A percentile compares a stretch with the other conserved stretches of the same genome.
These are phyloP conservation scores for Closterium sp. DNA, from an alignment of 139 green algal species.

Conservation along the genomic window DNA sequence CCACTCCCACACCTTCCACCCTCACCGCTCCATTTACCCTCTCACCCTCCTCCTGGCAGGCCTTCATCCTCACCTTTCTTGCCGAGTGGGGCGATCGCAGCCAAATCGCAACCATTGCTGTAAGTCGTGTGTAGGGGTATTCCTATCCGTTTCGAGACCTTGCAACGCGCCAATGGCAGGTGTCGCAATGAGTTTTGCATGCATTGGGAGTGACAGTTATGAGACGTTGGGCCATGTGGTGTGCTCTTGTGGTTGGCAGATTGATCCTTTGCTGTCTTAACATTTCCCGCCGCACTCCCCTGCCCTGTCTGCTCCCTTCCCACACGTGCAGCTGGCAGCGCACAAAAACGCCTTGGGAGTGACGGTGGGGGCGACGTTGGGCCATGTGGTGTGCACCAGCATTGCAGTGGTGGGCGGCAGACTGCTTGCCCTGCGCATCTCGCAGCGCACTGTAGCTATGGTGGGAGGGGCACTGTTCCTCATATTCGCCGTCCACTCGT, in stretches of 20 bases:
- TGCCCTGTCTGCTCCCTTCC: too few relatives aligned
- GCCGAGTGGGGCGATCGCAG: slow-evolving; percentile 98
- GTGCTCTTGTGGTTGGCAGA: slow-evolving; percentile 90
- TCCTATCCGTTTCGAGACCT: too few relatives aligned
- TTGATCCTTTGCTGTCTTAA: background rate
- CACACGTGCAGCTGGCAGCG: slow-evolving; percentile 62
- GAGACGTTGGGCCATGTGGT: slow-evolving; percentile 86
- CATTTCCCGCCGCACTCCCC: background rate
- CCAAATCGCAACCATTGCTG: slow-evolving; percentile 88
- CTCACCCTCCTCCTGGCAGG: slow-evolving; percentile 24
- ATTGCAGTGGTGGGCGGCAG: slow-evolving; percentile 89
- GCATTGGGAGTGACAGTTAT: slow-evolving; percentile 84
- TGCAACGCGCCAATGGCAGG: too few relatives aligned
- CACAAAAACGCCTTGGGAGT: slow-evolving; percentile 88
- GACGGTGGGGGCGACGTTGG: slow-evolving; percentile 86
- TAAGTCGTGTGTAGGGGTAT: background rate
- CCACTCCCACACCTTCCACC: too few relatives aligned
- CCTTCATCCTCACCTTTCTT: slow-evolving; percentile 96
- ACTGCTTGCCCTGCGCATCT: slow-evolving; percentile 86
- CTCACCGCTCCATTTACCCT: background rate
- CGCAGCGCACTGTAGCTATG: slow-evolving; percentile 78
- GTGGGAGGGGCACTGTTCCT: slow-evolving; percentile 88
- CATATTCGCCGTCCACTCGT: slow-evolving; percentile 78
- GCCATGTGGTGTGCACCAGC: slow-evolving; percentile 90
- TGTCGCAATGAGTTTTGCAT: too few relatives aligned